Evolutionary conservation across 2,329 filamentous ascomycete species (phyloP), one percentile per base, ranked within the genome.

Genomic region (Xylaria sp.): DNA sequence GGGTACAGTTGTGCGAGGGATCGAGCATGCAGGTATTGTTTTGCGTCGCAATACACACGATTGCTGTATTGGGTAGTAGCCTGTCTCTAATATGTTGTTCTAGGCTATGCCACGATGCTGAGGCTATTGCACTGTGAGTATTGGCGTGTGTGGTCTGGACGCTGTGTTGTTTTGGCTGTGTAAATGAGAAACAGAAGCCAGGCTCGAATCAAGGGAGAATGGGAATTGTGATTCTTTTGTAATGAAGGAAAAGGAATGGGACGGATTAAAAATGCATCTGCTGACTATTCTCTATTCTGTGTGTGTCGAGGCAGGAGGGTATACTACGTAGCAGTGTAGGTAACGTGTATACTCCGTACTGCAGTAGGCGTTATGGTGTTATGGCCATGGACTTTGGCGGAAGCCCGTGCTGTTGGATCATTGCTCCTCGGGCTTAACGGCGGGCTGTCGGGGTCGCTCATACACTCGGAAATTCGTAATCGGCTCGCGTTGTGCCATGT

Each of bases 381-480:
- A 56, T 48, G 50, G 32, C 25, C 25, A 58, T 69, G 66, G 66
- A 66, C 62, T 69, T 65, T 61, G 55, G 34, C 58, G 57, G 63
- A 69, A 66, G 63, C 66, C 66, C 52, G 63, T 50, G 25, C 39
- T 63, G 54, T 34, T 52, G 51, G 52, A 34, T 51, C 44, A 34
- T 51, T 51, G 57, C 15, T 48, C 37, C 44, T 77, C 75, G 75
- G 75, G 60, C 72, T 76, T 77, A 76, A 74, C 74, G 73, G 68
- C 67, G 68, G 68, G 63, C 61, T 70, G 64, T 65, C 62, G 67
- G 74, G 68, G 69, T 72, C 68, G 71, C 71, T 66, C 63, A 25
- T 41, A 20, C 25, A 44, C 48, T 73, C 61, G 20, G 13, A 46
- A 32, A 69, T 73, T 76, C 73, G 74, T 76, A 76, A 77, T 76